phyloP scores from a whole-genome alignment of 1,284 basidiomycete genomes.

The Grifola frondosa region DNA sequence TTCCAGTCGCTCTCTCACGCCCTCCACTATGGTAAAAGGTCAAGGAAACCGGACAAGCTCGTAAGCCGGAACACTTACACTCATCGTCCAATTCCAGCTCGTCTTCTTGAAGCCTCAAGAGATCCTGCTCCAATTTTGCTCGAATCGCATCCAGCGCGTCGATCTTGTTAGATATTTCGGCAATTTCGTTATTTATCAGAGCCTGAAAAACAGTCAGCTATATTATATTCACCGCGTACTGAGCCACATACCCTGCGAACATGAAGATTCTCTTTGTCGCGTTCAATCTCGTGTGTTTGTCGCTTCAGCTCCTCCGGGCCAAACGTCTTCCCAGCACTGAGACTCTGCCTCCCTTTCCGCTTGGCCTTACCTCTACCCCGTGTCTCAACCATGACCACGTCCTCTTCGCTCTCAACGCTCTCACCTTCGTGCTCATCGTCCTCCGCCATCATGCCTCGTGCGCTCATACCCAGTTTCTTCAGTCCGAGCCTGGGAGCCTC shows the following conservation, averaged over 20 bases:
- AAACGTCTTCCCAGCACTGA: conserved; percentile 68
- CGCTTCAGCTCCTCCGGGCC: conserved; percentile 80
- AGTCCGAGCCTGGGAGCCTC: conserved; percentile 76
- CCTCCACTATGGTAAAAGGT: conserved; percentile 75
- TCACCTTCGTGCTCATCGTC: conserved; percentile 61
- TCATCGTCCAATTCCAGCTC: conserved; percentile 96
- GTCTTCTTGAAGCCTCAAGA: conserved; percentile 90
- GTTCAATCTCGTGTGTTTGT: conserved; percentile 81
- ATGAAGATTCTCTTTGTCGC: conserved; percentile 88
- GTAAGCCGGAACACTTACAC: conserved; percentile 54
- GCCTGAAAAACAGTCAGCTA: conserved; percentile 46
- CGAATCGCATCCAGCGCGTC: conserved; percentile 82
- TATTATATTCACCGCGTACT: conserved; percentile 3
- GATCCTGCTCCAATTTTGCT: conserved; percentile 76
- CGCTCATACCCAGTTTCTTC: conserved; percentile 75
- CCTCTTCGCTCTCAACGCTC: conserved; percentile 65
- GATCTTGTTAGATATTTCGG: conserved; percentile 87
- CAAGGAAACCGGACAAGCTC: no score
- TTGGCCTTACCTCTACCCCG: conserved; percentile 44
- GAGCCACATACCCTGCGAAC: conserved; percentile 73
- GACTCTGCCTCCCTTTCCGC: conserved; percentile 62
- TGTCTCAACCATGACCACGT: conserved; percentile 55
- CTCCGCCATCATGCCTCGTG: conserved; percentile 71
- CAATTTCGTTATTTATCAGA: conserved; percentile 82
- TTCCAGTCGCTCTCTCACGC: conserved; percentile 80